Base-by-base conservation (phyloP, 768 basidiomycete genomes). In the Amanita fuliginea region DNA sequence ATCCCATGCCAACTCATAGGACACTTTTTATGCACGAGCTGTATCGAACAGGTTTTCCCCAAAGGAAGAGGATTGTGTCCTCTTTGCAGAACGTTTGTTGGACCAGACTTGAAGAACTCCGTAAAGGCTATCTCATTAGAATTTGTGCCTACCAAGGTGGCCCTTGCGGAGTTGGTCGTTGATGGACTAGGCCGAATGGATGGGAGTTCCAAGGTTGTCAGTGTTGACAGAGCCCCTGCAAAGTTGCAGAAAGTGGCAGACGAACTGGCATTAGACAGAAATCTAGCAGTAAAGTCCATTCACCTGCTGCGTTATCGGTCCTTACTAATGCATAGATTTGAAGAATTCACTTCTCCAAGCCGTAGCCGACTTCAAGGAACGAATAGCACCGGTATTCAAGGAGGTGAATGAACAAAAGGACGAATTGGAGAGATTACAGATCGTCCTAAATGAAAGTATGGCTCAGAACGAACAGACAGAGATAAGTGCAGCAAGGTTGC, bases 321-420 rank as follows among this genome's bases (percentile, higher is more conserved):
- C 28, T 51, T 43, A 26, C 37, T 48, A n/a, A 33, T 16, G 18
- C 14, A 36, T 37, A 6, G 16, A 18, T 21, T 43, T 14, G 33
- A 42, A 74, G 73, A 47, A 51, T 3, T 49, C 53, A 39, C 55
- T 75, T 6, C 52, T 67, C n/a, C 52, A 59, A 36, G 68, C 71
- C 3, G 53, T 74, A 4, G 57, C 62, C 21, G 64, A 71, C 43
- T 73, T 76, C 54, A 66, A 63, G 33, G 56, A 64, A 16, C 67
- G 72, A 6, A 68, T 74, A 13, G 56, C 66, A 13, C 74, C 74
- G 6, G 14, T 68, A 1, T 73, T 70, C 47, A 55, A 52, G 24
- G 57, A 53, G 41, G 49, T 62, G 11, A 62, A 66, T 30, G 53
- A 49, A 24, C 67, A 69, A 48, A 50, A 57, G 3, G 52, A 56